Base-by-base conservation (phyloP, 768 basidiomycete genomes). In the Vararia minispora region DNA sequence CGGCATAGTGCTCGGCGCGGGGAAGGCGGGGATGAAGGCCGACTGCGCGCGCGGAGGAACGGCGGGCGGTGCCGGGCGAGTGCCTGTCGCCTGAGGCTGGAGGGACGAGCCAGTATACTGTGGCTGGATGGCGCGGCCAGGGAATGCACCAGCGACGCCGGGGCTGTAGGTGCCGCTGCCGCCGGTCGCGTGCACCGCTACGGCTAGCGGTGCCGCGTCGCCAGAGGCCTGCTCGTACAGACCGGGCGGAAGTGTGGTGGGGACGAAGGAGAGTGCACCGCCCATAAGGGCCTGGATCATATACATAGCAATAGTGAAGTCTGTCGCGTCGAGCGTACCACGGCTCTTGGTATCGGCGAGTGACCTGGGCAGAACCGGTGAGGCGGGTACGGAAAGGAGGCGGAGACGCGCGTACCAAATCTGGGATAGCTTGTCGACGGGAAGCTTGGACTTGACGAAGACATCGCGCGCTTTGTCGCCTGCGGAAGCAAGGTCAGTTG, bases 281-380 rank as follows among this genome's bases (percentile, higher is more conserved):
- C 81, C 76, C 91, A 97, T 95, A 27, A 73, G 64, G n/a, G 75
- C 81, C 59, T 97, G 91, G 47, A 98, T 91, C 54, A 97, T 74
- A 58, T 88, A 89, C 91, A 95, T 92, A 28, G 82, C 95, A 52
- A 99, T 76, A 43, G 84, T 80, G 55, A 99, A 99, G 60, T 99
- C 95, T 31, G 81, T 69, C 12, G 76, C 64, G 57, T 99, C 95
- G 43, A 99, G 77, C 10, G 71, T 65, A 36, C 95, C 94, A 44
- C 95, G 74, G 48, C 84, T 75, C 59, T 92, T 85, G 3, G 91
- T 92, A 58, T 99, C 95, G n/a, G 92, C 84, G 27, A 99, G 72
- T 46, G 71, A 81, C 92, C 91, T 95, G 50, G 3, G 23, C 28
- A 27, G 35, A 35, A 14, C 11, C 28, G 28, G 27, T 35, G 14